A percentile compares a stretch with the other conserved stretches of the same genome.
These are phyloP conservation scores for Candida qinlingensis DNA, from an alignment of 805 yeast genomes.

Conservation along the genomic window DNA sequence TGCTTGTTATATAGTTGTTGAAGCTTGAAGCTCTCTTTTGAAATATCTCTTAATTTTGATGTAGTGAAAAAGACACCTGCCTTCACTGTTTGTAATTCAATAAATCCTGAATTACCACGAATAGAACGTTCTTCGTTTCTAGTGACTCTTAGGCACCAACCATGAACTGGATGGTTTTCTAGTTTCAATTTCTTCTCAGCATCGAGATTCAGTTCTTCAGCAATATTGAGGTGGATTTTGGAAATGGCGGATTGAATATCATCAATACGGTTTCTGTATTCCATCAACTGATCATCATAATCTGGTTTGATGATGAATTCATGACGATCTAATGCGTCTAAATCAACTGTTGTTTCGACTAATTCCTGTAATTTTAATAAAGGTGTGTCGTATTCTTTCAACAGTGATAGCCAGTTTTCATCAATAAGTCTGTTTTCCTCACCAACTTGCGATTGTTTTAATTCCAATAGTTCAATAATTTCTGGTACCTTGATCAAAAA, in stretches of 20 bases:
- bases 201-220: slow-evolving; percentile 74
- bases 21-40: slow-evolving; percentile 51
- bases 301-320: slow-evolving; percentile 87
- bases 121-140: slow-evolving; percentile 81
- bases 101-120: slow-evolving; percentile 53
- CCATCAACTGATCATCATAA: slow-evolving; percentile 72
- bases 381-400: slow-evolving; percentile 43
- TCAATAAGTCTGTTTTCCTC: slow-evolving; percentile 34
- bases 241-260: slow-evolving; percentile 49
- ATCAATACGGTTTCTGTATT: slow-evolving; percentile 54
- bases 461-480: slow-evolving; percentile 46
- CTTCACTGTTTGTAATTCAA: slow-evolving; percentile 85
- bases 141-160: slow-evolving; percentile 93
- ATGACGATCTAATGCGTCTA: slow-evolving; percentile 73
- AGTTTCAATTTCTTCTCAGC: slow-evolving; percentile 83
- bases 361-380: slow-evolving; percentile 71
- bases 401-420: slow-evolving; percentile 52
- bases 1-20: slow-evolving; percentile 65
- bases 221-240: slow-evolving; percentile 55
- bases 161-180: slow-evolving; percentile 82
- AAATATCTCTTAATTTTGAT: slow-evolving; percentile 49
- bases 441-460: slow-evolving; percentile 30
- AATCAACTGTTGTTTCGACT: slow-evolving; percentile 88
- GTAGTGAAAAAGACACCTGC: slow-evolving; percentile 95
- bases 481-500: slow-evolving; percentile 68